Conservation (phyloP, 345 rosid genomes). For the Dipteronia dyeriana region DNA sequence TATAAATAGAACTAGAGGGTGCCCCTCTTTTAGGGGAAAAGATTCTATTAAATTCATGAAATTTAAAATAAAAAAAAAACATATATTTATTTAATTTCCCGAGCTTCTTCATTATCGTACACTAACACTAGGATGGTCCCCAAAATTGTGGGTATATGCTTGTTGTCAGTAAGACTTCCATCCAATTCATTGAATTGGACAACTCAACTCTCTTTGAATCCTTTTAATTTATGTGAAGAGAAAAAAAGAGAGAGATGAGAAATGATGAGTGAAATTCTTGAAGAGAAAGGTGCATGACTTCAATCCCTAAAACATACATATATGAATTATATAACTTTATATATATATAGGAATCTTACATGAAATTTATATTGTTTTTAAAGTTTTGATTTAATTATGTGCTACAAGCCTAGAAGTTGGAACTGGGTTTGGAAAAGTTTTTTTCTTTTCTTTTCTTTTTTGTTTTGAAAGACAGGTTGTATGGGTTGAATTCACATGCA, state of each 20-base stretch:
- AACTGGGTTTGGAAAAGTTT: not conserved
- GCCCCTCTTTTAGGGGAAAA: not conserved
- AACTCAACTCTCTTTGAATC: slow-evolving; percentile 29
- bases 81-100: no score
- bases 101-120: no score
- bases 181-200: slow-evolving; percentile 31
- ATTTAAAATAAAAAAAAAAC: no score
- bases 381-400: not conserved
- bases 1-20: slow-evolving; percentile 13
- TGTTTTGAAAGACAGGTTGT: no score
- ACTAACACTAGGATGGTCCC: slow-evolving; percentile 21
- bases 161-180: slow-evolving; percentile 28
- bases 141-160: slow-evolving; percentile 23
- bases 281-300: slow-evolving; percentile 2
- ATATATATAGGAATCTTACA: not conserved
- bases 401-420: not conserved
- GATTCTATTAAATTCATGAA: slow-evolving; percentile 7
- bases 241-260: not conserved
- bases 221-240: slow-evolving; percentile 5
- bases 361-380: not conserved
- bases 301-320: not conserved
- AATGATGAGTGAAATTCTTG: not conserved
- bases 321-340: not conserved
- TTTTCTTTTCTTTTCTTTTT: no score
- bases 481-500: no score